Evolutionary conservation across 306 rosid genomes (phyloP).

Genomic region (Abrus precatorius): DNA sequence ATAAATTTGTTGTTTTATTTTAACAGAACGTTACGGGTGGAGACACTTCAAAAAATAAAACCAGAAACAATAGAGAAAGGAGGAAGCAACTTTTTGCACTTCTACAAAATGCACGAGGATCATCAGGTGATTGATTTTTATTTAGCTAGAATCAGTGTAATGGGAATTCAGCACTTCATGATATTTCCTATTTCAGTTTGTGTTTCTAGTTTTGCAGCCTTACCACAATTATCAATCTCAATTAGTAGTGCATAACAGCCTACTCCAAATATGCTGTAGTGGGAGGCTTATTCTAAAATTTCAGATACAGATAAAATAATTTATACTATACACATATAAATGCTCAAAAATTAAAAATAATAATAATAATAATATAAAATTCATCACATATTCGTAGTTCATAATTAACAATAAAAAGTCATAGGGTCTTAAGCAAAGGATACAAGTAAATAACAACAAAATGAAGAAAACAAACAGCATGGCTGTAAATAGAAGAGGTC

Average conservation of each 20-base stretch:
- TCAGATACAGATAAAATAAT: not conserved
- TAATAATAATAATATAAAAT: too few species aligned
- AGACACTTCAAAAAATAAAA: constrained; percentile 76
- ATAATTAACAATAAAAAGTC: not conserved
- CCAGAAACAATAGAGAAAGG: constrained; percentile 81
- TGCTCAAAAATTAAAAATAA: not conserved
- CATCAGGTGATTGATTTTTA: constrained; percentile 75
- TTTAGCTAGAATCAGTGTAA: constrained; percentile 20
- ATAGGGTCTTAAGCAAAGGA: not conserved
- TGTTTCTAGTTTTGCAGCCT: not conserved
- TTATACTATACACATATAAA: not conserved
- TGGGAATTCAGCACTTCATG: not conserved
- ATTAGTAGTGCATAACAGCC: not conserved
- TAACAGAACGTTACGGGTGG: constrained; percentile 73
- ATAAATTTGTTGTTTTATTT: constrained; percentile 48
- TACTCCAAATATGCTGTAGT: not conserved
- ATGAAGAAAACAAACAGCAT: not conserved
- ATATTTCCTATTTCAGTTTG: constrained; percentile 27
- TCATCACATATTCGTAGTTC: not conserved
- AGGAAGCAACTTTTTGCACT: constrained; percentile 96
- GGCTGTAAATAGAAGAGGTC: not conserved
- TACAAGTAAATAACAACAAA: not conserved
- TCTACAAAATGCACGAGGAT: constrained; percentile 97
- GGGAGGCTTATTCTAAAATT: not conserved
- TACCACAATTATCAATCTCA: not conserved